phyloP scores from a whole-genome alignment of 805 yeast genomes.

The Phaffomyces antillensis region DNA sequence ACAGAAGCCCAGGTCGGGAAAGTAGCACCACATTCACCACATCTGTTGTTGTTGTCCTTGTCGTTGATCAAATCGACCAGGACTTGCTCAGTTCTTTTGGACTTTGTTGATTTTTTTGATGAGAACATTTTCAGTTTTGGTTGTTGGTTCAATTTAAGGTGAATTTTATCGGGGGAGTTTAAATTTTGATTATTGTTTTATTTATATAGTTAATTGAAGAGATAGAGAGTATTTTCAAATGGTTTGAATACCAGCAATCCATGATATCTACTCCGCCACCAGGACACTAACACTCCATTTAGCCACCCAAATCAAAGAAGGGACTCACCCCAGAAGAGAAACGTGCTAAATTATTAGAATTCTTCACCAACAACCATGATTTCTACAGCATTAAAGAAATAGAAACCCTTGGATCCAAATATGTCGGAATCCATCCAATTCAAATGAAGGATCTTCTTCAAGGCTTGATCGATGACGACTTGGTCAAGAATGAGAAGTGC shows the following conservation, averaged over 20 bases:
- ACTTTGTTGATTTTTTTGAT: conserved; percentile 27
- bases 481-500: conserved; percentile 46
- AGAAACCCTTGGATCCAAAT: conserved; percentile 36
- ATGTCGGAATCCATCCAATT: conserved; percentile 44
- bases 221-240: no score
- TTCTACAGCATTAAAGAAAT: conserved; percentile 45
- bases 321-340: conserved; percentile 35
- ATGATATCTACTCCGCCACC: no score
- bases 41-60: conserved; percentile 54
- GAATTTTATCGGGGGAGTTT: neutral
- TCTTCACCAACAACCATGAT: conserved; percentile 33
- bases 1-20: conserved; percentile 44
- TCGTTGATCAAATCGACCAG: conserved; percentile 54
- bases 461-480: conserved; percentile 40
- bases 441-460: conserved; percentile 45
- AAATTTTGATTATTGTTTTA: no score
- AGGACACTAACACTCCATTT: neutral
- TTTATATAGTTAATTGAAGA: no score
- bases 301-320: conserved; percentile 18
- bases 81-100: conserved; percentile 36
- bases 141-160: neutral
- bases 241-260: neutral
- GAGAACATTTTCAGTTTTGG: conserved; percentile 24
- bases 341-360: conserved; percentile 28
- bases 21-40: conserved; percentile 70